These are phyloP conservation scores for Pterothamnion heteromorphum DNA, from an alignment of 31 red algal genomes.

Conservation along the genomic window DNA sequence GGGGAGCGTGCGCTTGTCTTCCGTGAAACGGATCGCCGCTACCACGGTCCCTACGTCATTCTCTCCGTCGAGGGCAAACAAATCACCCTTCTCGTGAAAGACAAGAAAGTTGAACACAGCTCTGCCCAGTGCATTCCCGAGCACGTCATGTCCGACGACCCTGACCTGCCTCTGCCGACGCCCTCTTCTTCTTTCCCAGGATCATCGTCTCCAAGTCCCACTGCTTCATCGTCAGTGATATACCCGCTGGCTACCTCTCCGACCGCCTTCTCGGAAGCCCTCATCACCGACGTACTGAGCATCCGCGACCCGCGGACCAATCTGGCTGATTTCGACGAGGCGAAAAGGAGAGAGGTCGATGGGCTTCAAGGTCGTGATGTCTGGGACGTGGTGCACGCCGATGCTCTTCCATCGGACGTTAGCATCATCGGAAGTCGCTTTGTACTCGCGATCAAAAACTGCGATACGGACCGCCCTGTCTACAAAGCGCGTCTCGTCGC, in stretches of 20 bases:
- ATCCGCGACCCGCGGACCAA: neutral
- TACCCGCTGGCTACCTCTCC: neutral
- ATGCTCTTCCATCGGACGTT: no score
- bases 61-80: neutral
- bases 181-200: neutral
- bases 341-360: slow-evolving; percentile 21
- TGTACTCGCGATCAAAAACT: no score
- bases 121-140: neutral
- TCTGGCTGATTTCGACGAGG: neutral
- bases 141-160: neutral
- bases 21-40: neutral
- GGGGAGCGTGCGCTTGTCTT: neutral
- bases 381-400: slow-evolving; percentile 7
- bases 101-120: neutral
- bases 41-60: neutral
- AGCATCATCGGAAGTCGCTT: no score
- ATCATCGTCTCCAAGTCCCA: neutral
- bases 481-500: neutral
- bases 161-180: neutral
- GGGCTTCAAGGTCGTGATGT: neutral
- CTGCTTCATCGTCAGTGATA: neutral
- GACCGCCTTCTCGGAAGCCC: neutral
- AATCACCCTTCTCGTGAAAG: neutral
- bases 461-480: no score
- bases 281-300: slow-evolving; percentile 29